Evolutionary conservation across 331 rosid genomes (phyloP), one percentile per base, ranked within the genome.

Genomic region (Pyrus hybrid): DNA sequence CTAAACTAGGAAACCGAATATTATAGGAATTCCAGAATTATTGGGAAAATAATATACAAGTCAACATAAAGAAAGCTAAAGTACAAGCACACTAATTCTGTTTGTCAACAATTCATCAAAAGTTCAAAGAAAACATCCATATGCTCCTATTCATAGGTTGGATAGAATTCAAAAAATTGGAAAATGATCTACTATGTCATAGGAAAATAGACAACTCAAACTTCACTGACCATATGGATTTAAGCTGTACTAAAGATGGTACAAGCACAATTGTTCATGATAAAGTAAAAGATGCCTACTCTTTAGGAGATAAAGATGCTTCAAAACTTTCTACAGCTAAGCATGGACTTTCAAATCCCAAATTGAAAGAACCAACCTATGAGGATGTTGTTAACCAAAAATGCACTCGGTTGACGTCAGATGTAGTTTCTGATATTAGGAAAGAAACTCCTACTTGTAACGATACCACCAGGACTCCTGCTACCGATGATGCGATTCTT

Each of bases 401-500:
- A 63, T 70, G 92, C 69, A 54, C 78, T 21, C 68, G 25, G 30
- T 73, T 66, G 14, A 81, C 65, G 68, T 77, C 80, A 63, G 85
- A 81, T 63, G 72, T 58, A 32, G 68, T 73, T 70, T 83, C 79
- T 76, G 72, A 77, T 73, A 35, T 71, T 71, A 63, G 61, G 74
- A 78, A 61, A 43, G 80, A 79, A 72, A 62, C 81, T 82, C 85
- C 71, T 29, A 63, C 56, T 65, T 76, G 60, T 58, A 71, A 63
- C 71, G 81, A 84, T 65, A 51, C 74, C 23, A 20, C 66, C 73
- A 79, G 74, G 63, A 61, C 70, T 72, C 43, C 83, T 81, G 79
- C 84, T 71, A 72, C 69, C 75, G 85, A 88, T 20, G 88, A 85
- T 53, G 86, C 84, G 81, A 81, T 71, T 60, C 70, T 73, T n/a